Evolutionary conservation across 176 grass and related monocot genomes (phyloP).

Genomic region (Phyllostachys edulis): DNA sequence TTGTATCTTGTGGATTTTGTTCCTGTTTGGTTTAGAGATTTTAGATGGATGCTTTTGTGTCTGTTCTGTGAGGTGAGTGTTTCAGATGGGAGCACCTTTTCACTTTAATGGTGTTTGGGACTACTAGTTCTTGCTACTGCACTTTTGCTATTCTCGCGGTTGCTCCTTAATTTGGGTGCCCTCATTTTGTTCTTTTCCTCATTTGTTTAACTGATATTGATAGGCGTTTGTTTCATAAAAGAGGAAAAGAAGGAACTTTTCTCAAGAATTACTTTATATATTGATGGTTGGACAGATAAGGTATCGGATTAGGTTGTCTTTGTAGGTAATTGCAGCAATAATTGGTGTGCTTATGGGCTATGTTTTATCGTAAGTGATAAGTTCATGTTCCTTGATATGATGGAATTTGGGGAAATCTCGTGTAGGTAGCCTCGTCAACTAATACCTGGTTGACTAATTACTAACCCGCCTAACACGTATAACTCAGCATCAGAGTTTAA

Average conservation of each 20-base stretch:
- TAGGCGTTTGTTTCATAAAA: background rate
- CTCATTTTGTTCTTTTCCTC: conserved; percentile 10
- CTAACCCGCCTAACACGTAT: background rate
- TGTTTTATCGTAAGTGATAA: background rate
- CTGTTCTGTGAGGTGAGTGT: background rate
- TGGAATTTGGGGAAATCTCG: background rate
- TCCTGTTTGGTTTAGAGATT: background rate
- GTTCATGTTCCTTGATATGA: background rate
- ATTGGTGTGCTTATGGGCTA: background rate
- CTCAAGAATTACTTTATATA: background rate
- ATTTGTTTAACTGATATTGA: background rate
- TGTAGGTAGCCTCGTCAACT: background rate
- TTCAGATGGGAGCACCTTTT: background rate
- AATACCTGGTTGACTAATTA: background rate
- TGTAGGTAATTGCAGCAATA: background rate
- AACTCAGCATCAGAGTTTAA: background rate
- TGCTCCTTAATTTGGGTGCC: background rate
- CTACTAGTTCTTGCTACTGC: background rate
- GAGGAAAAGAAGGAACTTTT: background rate
- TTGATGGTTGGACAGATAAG: background rate
- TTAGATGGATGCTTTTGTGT: background rate
- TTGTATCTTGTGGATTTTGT: background rate
- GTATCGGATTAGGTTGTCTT: background rate
- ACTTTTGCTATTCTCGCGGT: background rate
- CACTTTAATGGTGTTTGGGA: background rate